Evolutionary conservation across 768 basidiomycete genomes (phyloP).

Genomic region (Phaeotremella fagi): DNA sequence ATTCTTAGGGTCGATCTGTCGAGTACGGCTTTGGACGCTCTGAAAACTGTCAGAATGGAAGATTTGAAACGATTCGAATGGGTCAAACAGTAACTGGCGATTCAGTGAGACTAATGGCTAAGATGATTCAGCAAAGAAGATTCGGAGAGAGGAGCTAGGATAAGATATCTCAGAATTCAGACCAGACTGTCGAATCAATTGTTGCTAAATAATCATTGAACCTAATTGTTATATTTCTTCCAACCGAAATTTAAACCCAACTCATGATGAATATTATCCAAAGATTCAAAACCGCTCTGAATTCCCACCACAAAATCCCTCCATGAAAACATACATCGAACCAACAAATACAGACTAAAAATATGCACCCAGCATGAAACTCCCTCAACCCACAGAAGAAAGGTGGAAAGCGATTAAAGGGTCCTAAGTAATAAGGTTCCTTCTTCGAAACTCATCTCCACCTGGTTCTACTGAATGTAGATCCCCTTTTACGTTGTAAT

Average conservation of each 20-base stretch:
- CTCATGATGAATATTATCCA: too few species aligned
- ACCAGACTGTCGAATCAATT: too few species aligned
- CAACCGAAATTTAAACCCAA: too few species aligned
- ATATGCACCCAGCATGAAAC: conserved; percentile 32
- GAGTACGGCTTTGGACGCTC: conserved; percentile 34
- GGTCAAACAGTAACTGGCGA: not conserved
- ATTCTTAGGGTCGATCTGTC: conserved; percentile 33
- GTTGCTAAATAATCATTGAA: too few species aligned
- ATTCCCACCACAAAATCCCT: conserved; percentile 11
- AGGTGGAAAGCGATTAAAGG: conserved; percentile 25
- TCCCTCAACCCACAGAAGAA: conserved; percentile 3
- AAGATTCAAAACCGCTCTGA: too few species aligned
- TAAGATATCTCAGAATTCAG: too few species aligned
- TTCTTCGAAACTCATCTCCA: not conserved
- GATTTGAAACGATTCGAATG: conserved; percentile 40
- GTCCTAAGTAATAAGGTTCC: conserved; percentile 7
- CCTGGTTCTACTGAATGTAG: not conserved
- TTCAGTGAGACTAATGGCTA: too few species aligned
- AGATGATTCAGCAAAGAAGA: too few species aligned
- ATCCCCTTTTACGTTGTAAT: not conserved
- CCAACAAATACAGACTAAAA: not conserved
- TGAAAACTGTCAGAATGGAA: conserved; percentile 36
- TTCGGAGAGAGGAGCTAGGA: too few species aligned
- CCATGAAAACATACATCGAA: conserved; percentile 2
- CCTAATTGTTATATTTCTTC: too few species aligned